Evolutionary conservation across 257 asterid species (phyloP), one percentile per base, ranked within the genome.

Genomic region (Parsonsia alboflavescens): DNA sequence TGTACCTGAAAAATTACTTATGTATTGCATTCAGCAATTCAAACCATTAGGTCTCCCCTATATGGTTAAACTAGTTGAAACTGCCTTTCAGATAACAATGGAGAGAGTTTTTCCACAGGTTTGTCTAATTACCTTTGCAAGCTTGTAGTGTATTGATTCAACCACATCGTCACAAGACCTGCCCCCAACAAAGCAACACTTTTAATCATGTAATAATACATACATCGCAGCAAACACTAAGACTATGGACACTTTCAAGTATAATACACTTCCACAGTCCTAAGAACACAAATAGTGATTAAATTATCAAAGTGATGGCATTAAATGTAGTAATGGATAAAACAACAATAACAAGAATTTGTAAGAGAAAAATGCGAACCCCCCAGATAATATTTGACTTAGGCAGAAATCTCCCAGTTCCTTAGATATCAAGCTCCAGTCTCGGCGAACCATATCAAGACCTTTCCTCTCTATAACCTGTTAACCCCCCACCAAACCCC

Each of bases 361-460:
- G 62, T 19, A 22, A 49, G 9, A 65, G 1, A 16, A 33, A 70
- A 73, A 69, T 77, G 56, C 79, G 56, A 77, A 92, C 99, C 96
- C 92, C 83, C 97, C 96, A 24, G 99, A 92, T 78, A 95, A 86
- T 82, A 95, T 90, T 81, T 90, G 98, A 81, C 89, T 56, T 42
- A 95, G 96, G 79, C 99, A 95, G 89, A 90, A 95, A 81, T 92
- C 96, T 78, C 99, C 98, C 77, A 89, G 45, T 78, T 95, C 99
- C 86, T 92, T 95, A n/a, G 99, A 87, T 75, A 95, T 77, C 87
- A 92, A 78, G 84, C 99, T 95, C 99, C 99, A 95, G 84, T 95
- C 99, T 86, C 99, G 96, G 46, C 99, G 89, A 77, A 95, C 99
- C 91, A 92, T 90, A 86, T 95, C 99, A 83, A 95, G 97, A 82